These are phyloP conservation scores for Hemileccinum rubropunctum DNA, from an alignment of 768 basidiomycete species.

Conservation along the genomic window DNA sequence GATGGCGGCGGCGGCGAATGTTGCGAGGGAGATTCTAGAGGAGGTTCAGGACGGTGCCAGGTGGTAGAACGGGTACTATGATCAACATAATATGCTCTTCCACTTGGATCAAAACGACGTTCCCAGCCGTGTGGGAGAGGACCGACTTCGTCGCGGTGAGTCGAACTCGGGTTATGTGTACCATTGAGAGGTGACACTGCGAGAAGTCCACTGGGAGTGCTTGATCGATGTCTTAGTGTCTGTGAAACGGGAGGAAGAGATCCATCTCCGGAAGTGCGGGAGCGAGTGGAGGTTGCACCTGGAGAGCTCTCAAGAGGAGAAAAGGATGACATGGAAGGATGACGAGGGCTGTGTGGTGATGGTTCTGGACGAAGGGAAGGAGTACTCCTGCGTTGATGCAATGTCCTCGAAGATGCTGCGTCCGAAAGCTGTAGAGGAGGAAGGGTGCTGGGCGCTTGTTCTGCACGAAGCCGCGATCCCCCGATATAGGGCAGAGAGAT, in stretches of 20 bases:
- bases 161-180: conserved; percentile 4
- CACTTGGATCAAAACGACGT: conserved; percentile 62
- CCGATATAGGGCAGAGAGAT: conserved; percentile 43
- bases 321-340: conserved; percentile 22
- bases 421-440: conserved; percentile 16
- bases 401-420: conserved; percentile 5
- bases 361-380: conserved; percentile 21
- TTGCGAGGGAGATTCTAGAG: conserved; percentile 22
- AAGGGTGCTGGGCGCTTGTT: conserved; percentile 16
- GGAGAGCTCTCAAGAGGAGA: conserved; percentile 7
- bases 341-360: conserved; percentile 14
- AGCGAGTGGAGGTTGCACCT: conserved; percentile 5
- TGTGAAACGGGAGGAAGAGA: conserved; percentile 8
- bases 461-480: conserved; percentile 16
- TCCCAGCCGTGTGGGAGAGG: conserved; percentile 83
- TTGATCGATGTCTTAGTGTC: conserved; percentile 13
- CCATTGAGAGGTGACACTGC: conserved; percentile 1
- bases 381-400: conserved; percentile 22
- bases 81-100: conserved; percentile 83
- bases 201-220: conserved; percentile 6
- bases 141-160: conserved; percentile 56
- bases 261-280: conserved; percentile 20
- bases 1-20: conserved; percentile 11
- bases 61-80: conserved; percentile 79
- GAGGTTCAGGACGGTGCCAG: conserved; percentile 58